Evolutionary conservation across 257 asterid genomes (phyloP).

Genomic region (Lithospermum erythrorhizon): DNA sequence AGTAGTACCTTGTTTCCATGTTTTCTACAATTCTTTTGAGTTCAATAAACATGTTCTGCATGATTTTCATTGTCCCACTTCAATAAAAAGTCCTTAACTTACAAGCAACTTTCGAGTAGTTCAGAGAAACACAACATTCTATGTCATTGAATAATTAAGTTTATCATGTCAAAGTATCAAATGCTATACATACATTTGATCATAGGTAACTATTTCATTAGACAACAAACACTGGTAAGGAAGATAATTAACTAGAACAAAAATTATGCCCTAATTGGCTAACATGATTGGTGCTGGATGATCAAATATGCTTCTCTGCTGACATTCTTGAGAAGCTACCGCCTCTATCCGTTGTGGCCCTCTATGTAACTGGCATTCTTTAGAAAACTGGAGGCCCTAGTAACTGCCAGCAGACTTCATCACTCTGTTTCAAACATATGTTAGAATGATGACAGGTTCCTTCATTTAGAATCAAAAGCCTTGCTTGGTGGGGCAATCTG

Average conservation of each 20-base stretch:
- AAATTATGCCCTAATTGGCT: neutral
- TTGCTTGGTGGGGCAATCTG: slow-evolving; percentile 73
- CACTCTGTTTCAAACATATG: neutral
- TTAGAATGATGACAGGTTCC: slow-evolving; percentile 12
- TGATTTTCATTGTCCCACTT: no score
- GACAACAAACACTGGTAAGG: neutral
- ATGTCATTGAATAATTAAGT: no score
- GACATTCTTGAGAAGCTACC: neutral
- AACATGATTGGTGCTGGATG: neutral
- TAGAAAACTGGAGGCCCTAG: neutral
- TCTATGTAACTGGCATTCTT: slow-evolving; percentile 7
- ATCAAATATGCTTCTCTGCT: neutral
- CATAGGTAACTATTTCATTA: neutral
- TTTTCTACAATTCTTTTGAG: no score
- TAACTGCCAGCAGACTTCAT: slow-evolving; percentile 8
- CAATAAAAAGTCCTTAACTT: neutral
- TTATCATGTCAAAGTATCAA: neutral
- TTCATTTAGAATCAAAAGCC: slow-evolving; percentile 23
- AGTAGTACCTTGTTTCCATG: no score
- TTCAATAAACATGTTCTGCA: no score
- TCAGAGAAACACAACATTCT: no score
- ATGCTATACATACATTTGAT: neutral
- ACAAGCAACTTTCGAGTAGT: neutral
- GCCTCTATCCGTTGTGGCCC: neutral
- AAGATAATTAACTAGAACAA: neutral